Base-by-base conservation (phyloP, 1,139 yeast species). In the Kodamaea alishanica region DNA sequence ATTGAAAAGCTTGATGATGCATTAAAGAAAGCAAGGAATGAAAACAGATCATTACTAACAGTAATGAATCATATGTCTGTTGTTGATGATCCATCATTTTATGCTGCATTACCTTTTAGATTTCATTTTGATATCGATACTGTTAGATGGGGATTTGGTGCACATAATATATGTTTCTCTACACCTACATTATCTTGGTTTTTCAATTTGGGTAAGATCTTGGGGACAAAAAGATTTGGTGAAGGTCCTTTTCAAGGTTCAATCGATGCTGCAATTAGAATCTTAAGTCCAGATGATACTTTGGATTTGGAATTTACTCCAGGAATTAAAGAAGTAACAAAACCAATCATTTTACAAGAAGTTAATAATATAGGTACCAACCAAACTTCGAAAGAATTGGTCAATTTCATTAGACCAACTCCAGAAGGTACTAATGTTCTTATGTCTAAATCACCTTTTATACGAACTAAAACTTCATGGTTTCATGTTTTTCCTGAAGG, bases 41-140 rank as follows among this genome's bases (percentile, higher is more conserved):
- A 88, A 53, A 78, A 84, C 45, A 65, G 97, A 35, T 83, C 94
- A 0, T 59, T 90, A 4, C 52, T 90, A 42, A 88, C 97, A 0
- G 78, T 90, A n/a, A 88, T 90, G 95, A 92, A 92, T 58, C 98
- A 92, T 55, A 86, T 89, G 84, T 85, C 96, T 1, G 88, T 86
- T 40, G 84, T 89, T 23, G 98, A 92, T 56, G 98, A 92, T 54
- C 98, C 98, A 0, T 73, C 87, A 25, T 67, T 88, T 37, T 92
- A 95, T 84, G 96, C 95, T 0, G 77, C 86, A 33, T 68, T 90
- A 43, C 97, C 97, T 0, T 73, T 81, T 77, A 70, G 79, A 35
- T 79, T 77, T 49, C 84, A 79, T 48, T 61, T 67, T 15, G 77
- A 81, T 43, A 65, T 86, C 10, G 84, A 81, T 46, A 75, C 79